Percentiles rank a stretch among this genome's conserved stretches.
Conservation (phyloP, 176 grass and related monocot species). For the Juncus effusus region DNA sequence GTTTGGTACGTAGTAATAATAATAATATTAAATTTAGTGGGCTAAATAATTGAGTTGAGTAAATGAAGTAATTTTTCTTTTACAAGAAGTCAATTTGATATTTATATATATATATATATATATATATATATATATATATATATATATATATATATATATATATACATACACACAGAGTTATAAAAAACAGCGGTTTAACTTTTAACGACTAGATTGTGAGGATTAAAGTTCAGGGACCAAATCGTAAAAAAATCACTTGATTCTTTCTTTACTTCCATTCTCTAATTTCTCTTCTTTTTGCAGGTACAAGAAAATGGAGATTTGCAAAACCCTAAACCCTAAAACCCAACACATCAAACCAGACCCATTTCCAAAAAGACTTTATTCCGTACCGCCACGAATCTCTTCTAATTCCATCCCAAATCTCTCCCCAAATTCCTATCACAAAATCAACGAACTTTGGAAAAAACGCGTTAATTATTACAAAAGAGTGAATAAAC, state of each 20-base stretch:
- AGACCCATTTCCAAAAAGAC: conserved; percentile 67
- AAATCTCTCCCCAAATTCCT: conserved; percentile 44
- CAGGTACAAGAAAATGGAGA: conserved; percentile 92
- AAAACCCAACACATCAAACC: conserved; percentile 43
- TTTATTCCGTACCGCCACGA: conserved; percentile 58
- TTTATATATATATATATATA: background rate
- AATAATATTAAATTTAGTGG: background rate
- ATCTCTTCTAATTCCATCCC: conserved; percentile 44
- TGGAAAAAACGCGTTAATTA: conserved; percentile 59
- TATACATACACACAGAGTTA: no score
- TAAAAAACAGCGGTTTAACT: background rate
- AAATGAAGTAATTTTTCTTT: background rate
- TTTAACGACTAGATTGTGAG: no score
- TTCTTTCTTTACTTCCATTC: background rate
- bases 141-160: no score
- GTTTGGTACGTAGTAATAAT: conserved; percentile 43
- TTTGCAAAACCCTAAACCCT: conserved; percentile 58
- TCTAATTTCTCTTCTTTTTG: conserved; percentile 18
- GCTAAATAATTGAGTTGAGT: background rate
- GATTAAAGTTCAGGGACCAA: background rate
- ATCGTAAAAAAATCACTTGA: background rate
- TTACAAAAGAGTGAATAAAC: conserved; percentile 64
- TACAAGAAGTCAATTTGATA: background rate
- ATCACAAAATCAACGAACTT: conserved; percentile 55
- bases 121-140: background rate